Percentiles rank a stretch among this genome's conserved stretches.
phyloP scores from a whole-genome alignment of 169 alveolate genomes.

The Ichthyophthirius multifiliis region DNA sequence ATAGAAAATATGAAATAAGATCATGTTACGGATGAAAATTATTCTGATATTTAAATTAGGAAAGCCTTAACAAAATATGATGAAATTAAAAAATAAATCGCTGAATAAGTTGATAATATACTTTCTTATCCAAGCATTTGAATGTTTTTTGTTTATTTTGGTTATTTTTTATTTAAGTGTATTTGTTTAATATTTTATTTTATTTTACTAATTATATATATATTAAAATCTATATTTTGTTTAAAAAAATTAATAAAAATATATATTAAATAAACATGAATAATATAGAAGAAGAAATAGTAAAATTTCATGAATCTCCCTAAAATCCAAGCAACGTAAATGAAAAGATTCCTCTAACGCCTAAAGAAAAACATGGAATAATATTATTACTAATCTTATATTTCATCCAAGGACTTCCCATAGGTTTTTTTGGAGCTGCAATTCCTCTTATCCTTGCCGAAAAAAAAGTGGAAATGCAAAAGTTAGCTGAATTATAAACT shows the following conservation, averaged over 20 bases:
- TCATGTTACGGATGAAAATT: neutral
- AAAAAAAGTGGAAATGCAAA: neutral
- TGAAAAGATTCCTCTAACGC: neutral
- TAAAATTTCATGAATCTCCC: too few relatives aligned
- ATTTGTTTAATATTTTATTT: too few relatives aligned
- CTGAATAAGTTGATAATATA: neutral
- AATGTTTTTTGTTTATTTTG: too few relatives aligned
- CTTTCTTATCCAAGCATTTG: neutral
- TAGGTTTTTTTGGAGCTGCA: neutral
- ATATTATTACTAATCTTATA: neutral
- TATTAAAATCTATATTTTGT: too few relatives aligned
- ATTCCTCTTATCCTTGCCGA: constrained; percentile 13
- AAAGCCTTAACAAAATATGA: neutral
- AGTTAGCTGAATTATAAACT: constrained; percentile 36
- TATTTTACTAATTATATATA: too few relatives aligned
- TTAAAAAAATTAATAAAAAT: too few relatives aligned
- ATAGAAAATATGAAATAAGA: neutral
- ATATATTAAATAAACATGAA: too few relatives aligned
- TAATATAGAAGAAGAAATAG: too few relatives aligned
- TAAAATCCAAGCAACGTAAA: too few relatives aligned
- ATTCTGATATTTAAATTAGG: neutral
- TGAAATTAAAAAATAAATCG: neutral
- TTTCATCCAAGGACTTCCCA: constrained; percentile 4
- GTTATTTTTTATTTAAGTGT: too few relatives aligned
- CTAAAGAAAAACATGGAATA: constrained; percentile 3